These are phyloP conservation scores for Periconia sp. DNA, from an alignment of 2,329 filamentous ascomycete species.

Conservation along the genomic window DNA sequence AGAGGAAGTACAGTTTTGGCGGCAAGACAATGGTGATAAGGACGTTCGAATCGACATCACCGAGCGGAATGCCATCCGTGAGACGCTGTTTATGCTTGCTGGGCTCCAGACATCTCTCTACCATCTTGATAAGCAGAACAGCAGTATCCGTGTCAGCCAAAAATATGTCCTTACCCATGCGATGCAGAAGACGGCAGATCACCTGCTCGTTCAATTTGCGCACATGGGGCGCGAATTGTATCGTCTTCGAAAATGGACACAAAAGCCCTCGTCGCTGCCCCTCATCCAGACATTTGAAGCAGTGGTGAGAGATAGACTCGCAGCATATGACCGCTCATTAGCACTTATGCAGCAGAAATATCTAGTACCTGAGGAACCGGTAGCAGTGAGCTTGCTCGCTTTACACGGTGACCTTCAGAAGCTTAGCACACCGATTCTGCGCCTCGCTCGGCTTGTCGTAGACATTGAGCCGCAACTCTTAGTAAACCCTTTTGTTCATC, in stretches of 20 bases:
- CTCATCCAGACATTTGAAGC: slow-evolving; percentile 70
- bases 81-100: slow-evolving; percentile 82
- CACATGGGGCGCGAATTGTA: slow-evolving; percentile 52
- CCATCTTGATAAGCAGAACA: slow-evolving; percentile 31
- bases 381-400: slow-evolving; percentile 67
- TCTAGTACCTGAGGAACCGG: slow-evolving; percentile 55
- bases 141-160: slow-evolving; percentile 36
- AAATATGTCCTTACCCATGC: slow-evolving; percentile 45
- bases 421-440: slow-evolving; percentile 58
- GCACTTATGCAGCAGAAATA: slow-evolving; percentile 63
- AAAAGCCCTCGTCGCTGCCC: slow-evolving; percentile 34
- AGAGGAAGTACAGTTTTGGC: slow-evolving; percentile 53
- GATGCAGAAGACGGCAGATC: slow-evolving; percentile 33
- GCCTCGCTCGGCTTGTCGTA: slow-evolving; percentile 64
- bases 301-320: slow-evolving; percentile 60
- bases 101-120: slow-evolving; percentile 78
- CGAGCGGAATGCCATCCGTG: slow-evolving; percentile 73
- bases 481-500: slow-evolving; percentile 65
- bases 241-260: slow-evolving; percentile 53
- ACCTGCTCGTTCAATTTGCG: slow-evolving; percentile 50
- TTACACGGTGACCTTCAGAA: slow-evolving; percentile 61
- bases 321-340: slow-evolving; percentile 60
- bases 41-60: slow-evolving; percentile 51
- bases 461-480: slow-evolving; percentile 50
- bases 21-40: slow-evolving; percentile 9